phyloP scores from a whole-genome alignment of 192 early-diverging fungal species.

The Backusella circina region DNA sequence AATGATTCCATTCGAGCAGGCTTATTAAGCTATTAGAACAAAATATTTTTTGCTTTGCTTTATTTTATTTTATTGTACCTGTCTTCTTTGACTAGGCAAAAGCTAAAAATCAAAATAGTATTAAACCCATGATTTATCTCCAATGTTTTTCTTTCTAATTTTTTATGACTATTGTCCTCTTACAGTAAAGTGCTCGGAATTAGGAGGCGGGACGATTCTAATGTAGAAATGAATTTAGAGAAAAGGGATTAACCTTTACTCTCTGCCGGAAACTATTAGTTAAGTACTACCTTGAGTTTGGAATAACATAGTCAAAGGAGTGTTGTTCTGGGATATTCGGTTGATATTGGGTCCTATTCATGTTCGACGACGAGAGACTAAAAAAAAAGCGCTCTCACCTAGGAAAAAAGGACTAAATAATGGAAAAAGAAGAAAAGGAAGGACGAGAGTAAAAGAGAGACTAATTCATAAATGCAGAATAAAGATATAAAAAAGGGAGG shows the following conservation, averaged over 20 bases:
- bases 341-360: not conserved
- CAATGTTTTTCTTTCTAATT: not conserved
- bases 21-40: not conserved
- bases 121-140: not conserved
- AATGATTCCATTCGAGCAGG: not conserved
- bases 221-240: not conserved
- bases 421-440: not conserved
- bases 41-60: not conserved
- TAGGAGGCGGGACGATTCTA: constrained; percentile 9
- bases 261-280: not conserved
- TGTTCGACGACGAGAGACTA: not conserved
- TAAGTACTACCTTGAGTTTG: constrained; percentile 21
- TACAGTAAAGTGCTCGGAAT: not conserved
- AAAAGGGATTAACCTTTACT: not conserved
- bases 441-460: not conserved
- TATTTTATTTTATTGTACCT: constrained; percentile 2
- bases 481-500: not conserved
- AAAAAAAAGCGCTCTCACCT: not conserved
- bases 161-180: not conserved
- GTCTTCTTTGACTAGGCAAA: constrained; percentile 1
- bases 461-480: not conserved
- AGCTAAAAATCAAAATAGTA: not conserved
- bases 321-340: not conserved
- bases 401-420: not conserved
- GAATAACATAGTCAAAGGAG: constrained; percentile 15